Evolutionary conservation across 129 eudicot genomes (phyloP).

Genomic region (Flaveria robusta): DNA sequence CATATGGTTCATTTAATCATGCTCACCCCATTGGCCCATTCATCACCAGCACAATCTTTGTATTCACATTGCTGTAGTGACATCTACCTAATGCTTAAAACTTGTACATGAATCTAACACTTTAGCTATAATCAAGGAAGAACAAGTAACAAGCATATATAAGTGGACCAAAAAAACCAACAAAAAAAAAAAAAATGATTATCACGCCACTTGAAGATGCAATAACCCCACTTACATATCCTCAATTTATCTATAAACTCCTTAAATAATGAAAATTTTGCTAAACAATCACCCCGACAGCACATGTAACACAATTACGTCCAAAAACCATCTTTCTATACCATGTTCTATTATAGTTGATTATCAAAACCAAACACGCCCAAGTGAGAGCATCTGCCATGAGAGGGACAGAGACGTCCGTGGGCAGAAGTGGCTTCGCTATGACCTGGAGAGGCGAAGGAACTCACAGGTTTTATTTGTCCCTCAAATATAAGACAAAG

Average conservation of each 20-base stretch:
- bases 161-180: neutral
- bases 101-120: slow-evolving; percentile 10
- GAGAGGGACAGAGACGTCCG: no score
- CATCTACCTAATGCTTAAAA: neutral
- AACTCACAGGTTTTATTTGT: no score
- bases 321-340: neutral
- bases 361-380: no score
- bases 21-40: slow-evolving; percentile 12
- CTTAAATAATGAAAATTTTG: neutral
- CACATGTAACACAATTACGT: neutral
- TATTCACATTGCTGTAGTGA: neutral
- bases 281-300: neutral
- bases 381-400: no score
- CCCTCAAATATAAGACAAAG: no score
- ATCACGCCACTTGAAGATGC: neutral
- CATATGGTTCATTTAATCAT: slow-evolving; percentile 25
- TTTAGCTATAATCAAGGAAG: slow-evolving; percentile 1
- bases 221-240: neutral
- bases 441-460: no score
- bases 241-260: neutral
- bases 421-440: no score
- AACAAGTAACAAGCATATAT: slow-evolving; percentile 17
- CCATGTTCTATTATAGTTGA: neutral
- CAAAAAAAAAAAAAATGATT: neutral
- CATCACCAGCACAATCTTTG: slow-evolving; percentile 6